Conservation (phyloP, 192 early-diverging fungal genomes). For the Phycomyces blakesleeanus region DNA sequence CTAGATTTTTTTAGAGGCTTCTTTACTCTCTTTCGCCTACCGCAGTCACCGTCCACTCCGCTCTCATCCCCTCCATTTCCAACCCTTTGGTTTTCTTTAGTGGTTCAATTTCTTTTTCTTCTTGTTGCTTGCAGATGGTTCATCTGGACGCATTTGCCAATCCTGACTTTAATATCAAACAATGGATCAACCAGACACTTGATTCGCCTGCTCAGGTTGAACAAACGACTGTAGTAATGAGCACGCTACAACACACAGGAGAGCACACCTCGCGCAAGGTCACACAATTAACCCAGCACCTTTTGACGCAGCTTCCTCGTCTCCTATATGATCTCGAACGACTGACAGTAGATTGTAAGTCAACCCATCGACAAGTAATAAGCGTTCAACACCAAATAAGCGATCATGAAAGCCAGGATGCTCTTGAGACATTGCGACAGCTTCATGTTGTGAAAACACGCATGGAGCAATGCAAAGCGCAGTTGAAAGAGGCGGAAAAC, state of each 20-base stretch:
- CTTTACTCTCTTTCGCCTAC: not conserved
- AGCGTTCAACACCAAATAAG: conserved; percentile 40
- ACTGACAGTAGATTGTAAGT: conserved; percentile 48
- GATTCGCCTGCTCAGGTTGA: conserved; percentile 28
- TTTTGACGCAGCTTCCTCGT: conserved; percentile 56
- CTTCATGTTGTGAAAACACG: conserved; percentile 62
- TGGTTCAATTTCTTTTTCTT: not conserved
- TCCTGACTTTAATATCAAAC: conserved; percentile 57
- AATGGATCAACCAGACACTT: conserved; percentile 57
- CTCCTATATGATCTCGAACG: conserved; percentile 59
- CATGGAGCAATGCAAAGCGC: conserved; percentile 60
- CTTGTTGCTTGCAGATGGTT: not conserved
- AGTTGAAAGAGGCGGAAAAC: conserved; percentile 71
- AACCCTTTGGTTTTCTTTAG: not conserved
- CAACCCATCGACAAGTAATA: conserved; percentile 43
- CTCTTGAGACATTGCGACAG: conserved; percentile 58
- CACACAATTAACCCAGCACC: conserved; percentile 49
- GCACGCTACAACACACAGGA: conserved; percentile 55
- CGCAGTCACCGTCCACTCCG: conserved; percentile 2
- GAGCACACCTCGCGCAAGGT: conserved; percentile 55
- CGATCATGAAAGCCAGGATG: conserved; percentile 42
- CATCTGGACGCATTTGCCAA: conserved; percentile 12
- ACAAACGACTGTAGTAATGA: conserved; percentile 49
- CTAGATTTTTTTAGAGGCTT: too few relatives aligned
- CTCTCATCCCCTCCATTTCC: not conserved